Base-by-base conservation (phyloP, 176 grass and related monocot species). In the Aegilops speltoides region DNA sequence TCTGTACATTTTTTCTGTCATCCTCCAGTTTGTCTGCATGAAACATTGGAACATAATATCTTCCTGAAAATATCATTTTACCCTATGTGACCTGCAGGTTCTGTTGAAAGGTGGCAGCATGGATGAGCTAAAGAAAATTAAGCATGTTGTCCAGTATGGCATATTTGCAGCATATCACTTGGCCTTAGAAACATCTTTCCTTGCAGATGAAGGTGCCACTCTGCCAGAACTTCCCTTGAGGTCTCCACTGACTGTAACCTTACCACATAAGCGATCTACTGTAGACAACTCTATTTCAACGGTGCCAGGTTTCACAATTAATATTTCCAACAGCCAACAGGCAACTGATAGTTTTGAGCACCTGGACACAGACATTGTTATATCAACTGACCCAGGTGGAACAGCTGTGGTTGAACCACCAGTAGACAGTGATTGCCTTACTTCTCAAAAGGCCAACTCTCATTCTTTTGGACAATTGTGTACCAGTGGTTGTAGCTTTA, bases 161-260 rank as follows among this genome's bases (percentile, higher is more conserved):
- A 94, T 99, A 90, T 99, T 94, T 77, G 93, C 94, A 79, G 97
- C 97, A 77, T 96, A 99, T 89, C 96, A 98, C 78, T 79, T 95
- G 83, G 90, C 97, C 4, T 86, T 96, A 82, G 97, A 99, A 91
- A 99, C 92, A 89, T 99, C 92, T 90, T 99, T 99, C 86, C 92
- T 99, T 83, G 94, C 89, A 88, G 97, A 96, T 90, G 97, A 99
- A 92, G 89, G 92, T 76, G 93, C 97, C 25, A 91, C 83, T 77
- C 68, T 94, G 83, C 89, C 88, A 77, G 97, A 96, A 91, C 69
- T 92, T 88, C 87, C 93, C 41, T 83, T 89, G 54, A 83, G 89
- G 84, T 90, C 94, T 84, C 92, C 97, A 87, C 61, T 96, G 78
- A 90, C 86, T 87, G 96, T 96, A 76, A 87, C 90, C 38, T 87